These are phyloP conservation scores for Trebouxia sp. DNA, from an alignment of 139 green algal species.

Conservation along the genomic window DNA sequence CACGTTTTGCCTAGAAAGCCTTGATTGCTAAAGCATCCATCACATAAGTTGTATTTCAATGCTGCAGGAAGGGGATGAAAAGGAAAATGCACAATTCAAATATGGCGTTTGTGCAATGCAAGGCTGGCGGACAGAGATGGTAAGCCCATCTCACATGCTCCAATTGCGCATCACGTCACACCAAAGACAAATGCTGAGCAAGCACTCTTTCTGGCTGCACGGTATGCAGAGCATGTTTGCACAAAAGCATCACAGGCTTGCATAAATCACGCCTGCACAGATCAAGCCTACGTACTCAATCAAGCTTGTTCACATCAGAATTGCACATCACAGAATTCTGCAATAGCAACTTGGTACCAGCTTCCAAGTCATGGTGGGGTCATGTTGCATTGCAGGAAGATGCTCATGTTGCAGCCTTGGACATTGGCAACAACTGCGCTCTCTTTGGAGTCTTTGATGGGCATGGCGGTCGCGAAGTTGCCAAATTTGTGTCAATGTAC, in stretches of 20 bases:
- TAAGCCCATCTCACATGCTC: constrained; percentile 26
- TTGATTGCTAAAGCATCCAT: no score
- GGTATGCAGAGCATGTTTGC: not conserved
- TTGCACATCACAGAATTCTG: not conserved
- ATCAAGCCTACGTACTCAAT: no score
- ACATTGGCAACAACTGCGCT: constrained; percentile 33
- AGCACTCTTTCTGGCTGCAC: no score
- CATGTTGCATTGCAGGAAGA: constrained; percentile 47
- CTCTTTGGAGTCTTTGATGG: constrained; percentile 71
- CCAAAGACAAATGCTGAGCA: no score
- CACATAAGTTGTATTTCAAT: no score
- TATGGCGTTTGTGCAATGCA: constrained; percentile 74
- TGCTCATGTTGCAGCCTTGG: constrained; percentile 47
- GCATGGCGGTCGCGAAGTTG: constrained; percentile 67
- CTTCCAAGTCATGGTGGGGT: not conserved
- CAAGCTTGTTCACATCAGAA: not conserved
- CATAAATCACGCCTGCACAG: not conserved
- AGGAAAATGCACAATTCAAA: constrained; percentile 51
- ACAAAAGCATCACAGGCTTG: not conserved
- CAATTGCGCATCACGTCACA: no score
- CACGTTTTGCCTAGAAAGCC: no score
- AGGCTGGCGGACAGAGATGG: constrained; percentile 76
- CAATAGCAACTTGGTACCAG: not conserved
- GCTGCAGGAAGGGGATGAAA: constrained; percentile 52
- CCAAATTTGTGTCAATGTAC: constrained; percentile 50